Evolutionary conservation across 345 rosid genomes (phyloP), one percentile per base, ranked within the genome.

Genomic region (Camelina sativa): DNA sequence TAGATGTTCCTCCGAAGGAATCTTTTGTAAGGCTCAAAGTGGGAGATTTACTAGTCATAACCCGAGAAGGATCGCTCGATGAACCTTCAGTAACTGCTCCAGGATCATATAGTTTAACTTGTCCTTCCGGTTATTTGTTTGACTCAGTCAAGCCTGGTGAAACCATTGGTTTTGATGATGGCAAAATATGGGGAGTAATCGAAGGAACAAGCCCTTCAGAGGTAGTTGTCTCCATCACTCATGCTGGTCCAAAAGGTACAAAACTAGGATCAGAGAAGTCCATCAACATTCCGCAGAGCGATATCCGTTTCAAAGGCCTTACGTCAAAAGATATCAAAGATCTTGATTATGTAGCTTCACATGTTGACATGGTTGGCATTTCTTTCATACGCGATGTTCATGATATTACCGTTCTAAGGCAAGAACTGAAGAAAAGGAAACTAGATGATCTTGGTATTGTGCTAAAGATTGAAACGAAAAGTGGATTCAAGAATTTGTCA

Each of bases 191-290:
- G 91, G 91, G 94, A 17, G 51, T 72, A 50, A 83, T 85, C 70
- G 79, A 87, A 76, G 91, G 88, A 77, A 72, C 85, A 25, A 73
- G 88, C 69, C 54, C 69, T 50, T 83, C 87, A 17, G 91, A 89
- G 83, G 80, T 89, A 17, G 53, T 85, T 65, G 86, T 87, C 63
- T 85, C 87, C 15, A 81, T 89, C 63, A 85, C 89, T 57, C 89
- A 79, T 67, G 88, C 88, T 30, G 78, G 88, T 73, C 81, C 78
- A 32, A 84, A 62, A 56, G 91, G 94, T 65, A 84, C 88, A 34
- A 87, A 85, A 58, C 85, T 89, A 65, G 86, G 91, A 76, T 84
- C 91, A 38, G 88, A 86, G 75, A 89, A 89, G 78, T 87, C 88
- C 59, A 84, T 89, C 8, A 89, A 89, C 78, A 85, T 89, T 38